Evolutionary conservation across 2,329 filamentous ascomycete genomes (phyloP), one percentile per base, ranked within the genome.

Genomic region (Hyphodiscus sp.): DNA sequence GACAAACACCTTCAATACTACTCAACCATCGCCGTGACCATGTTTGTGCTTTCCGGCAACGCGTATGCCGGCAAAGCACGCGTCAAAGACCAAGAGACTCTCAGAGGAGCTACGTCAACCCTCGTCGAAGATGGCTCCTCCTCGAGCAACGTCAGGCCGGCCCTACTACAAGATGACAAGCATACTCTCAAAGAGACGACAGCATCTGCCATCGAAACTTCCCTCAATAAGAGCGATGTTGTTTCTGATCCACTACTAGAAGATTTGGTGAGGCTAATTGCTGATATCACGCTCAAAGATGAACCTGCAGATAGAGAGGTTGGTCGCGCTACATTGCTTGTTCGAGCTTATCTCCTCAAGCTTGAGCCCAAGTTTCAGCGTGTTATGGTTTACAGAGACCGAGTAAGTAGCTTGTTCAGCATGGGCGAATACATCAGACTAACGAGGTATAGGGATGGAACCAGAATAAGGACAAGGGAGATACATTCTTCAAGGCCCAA

Each of bases 391-490:
- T 38, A 15, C 16, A 13, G 33, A 13, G 11, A 38, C 13, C 20
- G 55, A 7, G 61, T 62, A 45, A 44, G 49, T 57, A 20, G 9
- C 23, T n/a, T 33, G 11, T 20, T 20, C 19, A 19, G 11, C 18
- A 20, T 44, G 9, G 16, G 38, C 20, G 45, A 20, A 13, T 43
- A 41, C 8, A 20, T 48, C 42, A 7, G 15, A 48, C 33, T 38
- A 5, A 38, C 33, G 13, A 38, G 33, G 2, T 26, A 16, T 33
- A 64, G 58, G 60, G 60, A 11, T 60, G 78, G 76, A 73, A 74
- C 19, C 76, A 75, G 73, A 60, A 70, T 0, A 77, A 69, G 49
- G 60, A 69, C 0, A 58, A 65, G 41, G 76, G 72, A 0, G 74
- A 80, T 45, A 49, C 29, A 0, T 69, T 67, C 56, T 80, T 79